Evolutionary conservation across 371 early-diverging fungal species (phyloP), one percentile per base, ranked within the genome.

Genomic region (Saksenaea vasiformis): DNA sequence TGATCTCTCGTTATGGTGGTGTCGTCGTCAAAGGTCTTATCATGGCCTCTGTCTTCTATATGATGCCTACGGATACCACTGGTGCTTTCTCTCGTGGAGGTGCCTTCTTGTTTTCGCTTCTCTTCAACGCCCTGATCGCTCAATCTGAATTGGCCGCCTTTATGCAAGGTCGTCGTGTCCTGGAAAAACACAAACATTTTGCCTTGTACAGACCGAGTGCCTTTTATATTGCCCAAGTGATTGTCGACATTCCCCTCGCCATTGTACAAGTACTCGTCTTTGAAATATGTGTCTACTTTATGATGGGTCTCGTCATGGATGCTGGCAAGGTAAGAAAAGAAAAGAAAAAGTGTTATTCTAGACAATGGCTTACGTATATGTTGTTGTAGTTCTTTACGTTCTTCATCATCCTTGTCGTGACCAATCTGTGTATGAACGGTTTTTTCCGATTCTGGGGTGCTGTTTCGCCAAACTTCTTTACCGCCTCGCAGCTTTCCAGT

Each of bases 31-130:
- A 86, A 78, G 88, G 89, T 55, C 65, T 87, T 53, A 85, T 90
- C 63, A 83, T 87, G 69, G 88, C 90, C 31, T 85, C 87, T 11
- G 82, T 86, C 44, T 90, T 88, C 71, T 84, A 81, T 61, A 60
- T 75, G 57, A 67, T 90, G 66, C 87, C 87, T 9, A 53, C 57
- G 2, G 71, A 66, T 43, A 73, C 79, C 4, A 61, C 71, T 27
- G 89, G 91, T 44, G 79, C 85, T 61, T 92, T 90, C 73, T 84
- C 86, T 1, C 85, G 89, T 39, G 90, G 91, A 54, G 90, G 53
- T 38, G 89, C 85, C 24, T 61, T 88, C 8, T 86, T 87, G 57
- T 85, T 85, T 39, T 71, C 80, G 47, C 68, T 87, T n/a, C 64
- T 87, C 36, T 85, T 87, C 73, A 87, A 82, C 62, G 70, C 86